Evolutionary conservation across 2,329 filamentous ascomycete species (phyloP).

Genomic region (Aspergillus jensenii): DNA sequence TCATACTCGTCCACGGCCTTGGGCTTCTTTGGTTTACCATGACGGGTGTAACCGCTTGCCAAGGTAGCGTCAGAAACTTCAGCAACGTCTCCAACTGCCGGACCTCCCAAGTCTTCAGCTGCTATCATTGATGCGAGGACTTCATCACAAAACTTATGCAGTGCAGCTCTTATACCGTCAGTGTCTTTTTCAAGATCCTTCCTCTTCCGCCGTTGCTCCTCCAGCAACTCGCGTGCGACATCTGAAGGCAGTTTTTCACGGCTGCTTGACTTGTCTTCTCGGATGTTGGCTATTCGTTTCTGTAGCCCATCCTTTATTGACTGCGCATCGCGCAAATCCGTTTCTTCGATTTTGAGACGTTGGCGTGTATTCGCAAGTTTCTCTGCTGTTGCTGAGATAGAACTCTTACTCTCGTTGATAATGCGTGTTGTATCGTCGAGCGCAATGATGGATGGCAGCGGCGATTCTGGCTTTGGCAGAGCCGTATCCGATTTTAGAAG

Average conservation of each 20-base stretch:
- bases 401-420: constrained; percentile 63
- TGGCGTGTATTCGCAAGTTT: constrained; percentile 41
- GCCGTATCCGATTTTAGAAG: constrained; percentile 63
- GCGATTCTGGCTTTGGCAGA: constrained; percentile 65
- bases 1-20: constrained; percentile 31
- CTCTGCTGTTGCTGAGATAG: constrained; percentile 49
- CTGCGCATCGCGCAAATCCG: constrained; percentile 48
- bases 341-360: constrained; percentile 46
- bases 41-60: constrained; percentile 54
- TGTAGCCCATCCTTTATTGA: constrained; percentile 50
- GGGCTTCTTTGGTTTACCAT: constrained; percentile 48
- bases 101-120: constrained; percentile 79
- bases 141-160: constrained; percentile 70
- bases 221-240: constrained; percentile 62
- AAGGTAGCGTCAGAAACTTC: constrained; percentile 60
- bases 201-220: constrained; percentile 60
- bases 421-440: constrained; percentile 66
- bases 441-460: constrained; percentile 70
- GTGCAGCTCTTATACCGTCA: constrained; percentile 58
- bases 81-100: constrained; percentile 73
- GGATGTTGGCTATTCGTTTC: constrained; percentile 60
- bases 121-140: constrained; percentile 74
- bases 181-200: constrained; percentile 62
- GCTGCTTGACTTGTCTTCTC: constrained; percentile 56
- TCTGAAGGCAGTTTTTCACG: constrained; percentile 62